Evolutionary conservation across 2,329 filamentous ascomycete genomes (phyloP), one percentile per base, ranked within the genome.

Genomic region (Verticillium zaregamsianum): DNA sequence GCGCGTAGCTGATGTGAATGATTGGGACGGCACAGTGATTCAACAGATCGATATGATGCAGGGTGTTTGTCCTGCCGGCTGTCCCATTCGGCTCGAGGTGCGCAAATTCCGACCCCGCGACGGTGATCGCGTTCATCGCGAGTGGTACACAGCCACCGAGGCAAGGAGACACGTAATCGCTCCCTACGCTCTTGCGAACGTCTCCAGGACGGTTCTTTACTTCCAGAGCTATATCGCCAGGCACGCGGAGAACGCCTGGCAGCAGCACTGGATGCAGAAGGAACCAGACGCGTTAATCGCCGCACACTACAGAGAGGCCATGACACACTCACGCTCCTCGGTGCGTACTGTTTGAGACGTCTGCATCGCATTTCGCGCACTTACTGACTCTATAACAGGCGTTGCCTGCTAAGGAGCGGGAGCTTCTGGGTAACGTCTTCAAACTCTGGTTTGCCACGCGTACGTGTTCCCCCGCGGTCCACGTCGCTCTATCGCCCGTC

Each of bases 361-460:
- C 4, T 55, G 25, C 15, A 14, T 31, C 17, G 1, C 20, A 20
- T 23, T 28, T 31, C 3, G 52, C 4, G 15, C 52, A 55, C 9
- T 14, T n/a, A 5, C 17, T 55, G 52, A 55, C 52, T 12, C 4
- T 4, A n/a, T 20, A 9, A 8, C 54, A 55, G 54, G 1, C 11
- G 7, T 11, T 32, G 4, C 28, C 54, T 3, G 9, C 54, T 55
- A 63, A 67, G 15, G 72, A 78, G 37, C 70, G 71, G 39, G 59
- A 65, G 0, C 74, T 82, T 11, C 62, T 83, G n/a, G 62, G 63
- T 1, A 74, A 74, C 11, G 71, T 80, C 4, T 77, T 83, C 23
- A 67, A 69, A 5, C 65, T 83, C 1, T 82, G 79, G 79, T 79
- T 82, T 65, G 77, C 77, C 3, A 76, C 76, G 14, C 73, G 82